A percentile compares a stretch with the other conserved stretches of the same genome.
phyloP scores from a whole-genome alignment of 441 rosid species.

The Breynia disticha region DNA sequence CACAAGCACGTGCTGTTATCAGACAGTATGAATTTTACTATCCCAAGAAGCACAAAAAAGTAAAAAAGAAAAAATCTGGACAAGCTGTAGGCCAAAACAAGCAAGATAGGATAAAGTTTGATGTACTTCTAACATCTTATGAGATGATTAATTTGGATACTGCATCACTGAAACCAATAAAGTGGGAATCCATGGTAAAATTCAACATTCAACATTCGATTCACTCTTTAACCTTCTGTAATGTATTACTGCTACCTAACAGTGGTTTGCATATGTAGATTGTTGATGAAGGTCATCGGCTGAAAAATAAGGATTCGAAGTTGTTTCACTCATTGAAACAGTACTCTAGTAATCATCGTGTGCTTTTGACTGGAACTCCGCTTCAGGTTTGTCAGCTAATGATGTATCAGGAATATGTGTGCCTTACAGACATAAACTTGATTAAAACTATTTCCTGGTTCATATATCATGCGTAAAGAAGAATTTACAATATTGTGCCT shows the following conservation, averaged over 20 bases:
- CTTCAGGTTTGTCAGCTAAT: slow-evolving; percentile 65
- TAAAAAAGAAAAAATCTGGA: slow-evolving; percentile 87
- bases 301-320: slow-evolving; percentile 96
- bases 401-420: slow-evolving; percentile 6
- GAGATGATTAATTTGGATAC: slow-evolving; percentile 95
- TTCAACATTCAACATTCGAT: slow-evolving; percentile 19
- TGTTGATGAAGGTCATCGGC: slow-evolving; percentile 99
- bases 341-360: slow-evolving; percentile 77
- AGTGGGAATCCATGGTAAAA: slow-evolving; percentile 99
- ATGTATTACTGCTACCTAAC: slow-evolving; percentile 16
- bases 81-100: slow-evolving; percentile 67
- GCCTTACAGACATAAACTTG: neutral
- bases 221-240: slow-evolving; percentile 11
- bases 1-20: slow-evolving; percentile 79
- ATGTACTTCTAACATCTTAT: slow-evolving; percentile 94
- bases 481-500: no score
- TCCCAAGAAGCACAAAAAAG: slow-evolving; percentile 59
- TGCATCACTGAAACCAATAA: slow-evolving; percentile 74
- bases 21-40: slow-evolving; percentile 90
- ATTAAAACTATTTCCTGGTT: neutral
- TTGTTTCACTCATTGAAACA: slow-evolving; percentile 81
- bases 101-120: slow-evolving; percentile 93
- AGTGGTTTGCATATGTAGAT: slow-evolving; percentile 45
- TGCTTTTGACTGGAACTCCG: slow-evolving; percentile 98
- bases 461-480: no score